A percentile compares a stretch with the other conserved stretches of the same genome.
These are phyloP conservation scores for Cercophora samala DNA, from an alignment of 495 filamentous ascomycete genomes.

Conservation along the genomic window DNA sequence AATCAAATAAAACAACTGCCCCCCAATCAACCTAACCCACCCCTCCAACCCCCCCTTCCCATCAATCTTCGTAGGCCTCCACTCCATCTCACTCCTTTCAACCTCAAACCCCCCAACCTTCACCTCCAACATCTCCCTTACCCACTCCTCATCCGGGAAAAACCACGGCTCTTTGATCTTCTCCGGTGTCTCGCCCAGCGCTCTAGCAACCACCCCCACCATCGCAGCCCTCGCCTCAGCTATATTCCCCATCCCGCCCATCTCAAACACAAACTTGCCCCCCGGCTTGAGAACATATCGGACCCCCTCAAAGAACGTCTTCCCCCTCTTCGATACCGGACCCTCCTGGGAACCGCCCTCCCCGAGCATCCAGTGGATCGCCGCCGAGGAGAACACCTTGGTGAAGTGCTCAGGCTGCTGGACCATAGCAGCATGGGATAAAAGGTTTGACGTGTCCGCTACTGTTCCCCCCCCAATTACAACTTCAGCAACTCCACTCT, in stretches of 20 bases:
- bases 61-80: conserved; percentile 57
- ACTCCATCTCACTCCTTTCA: conserved; percentile 59
- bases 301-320: conserved; percentile 45
- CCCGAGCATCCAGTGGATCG: conserved; percentile 68
- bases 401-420: conserved; percentile 41
- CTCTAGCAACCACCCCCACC: conserved; percentile 49
- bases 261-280: conserved; percentile 66
- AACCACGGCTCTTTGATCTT: conserved; percentile 64
- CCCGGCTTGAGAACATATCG: conserved; percentile 51
- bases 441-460: conserved; percentile 36
- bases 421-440: conserved; percentile 10
- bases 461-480: conserved; percentile 21
- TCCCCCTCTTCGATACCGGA: conserved; percentile 25
- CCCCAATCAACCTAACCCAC: conserved; percentile 67
- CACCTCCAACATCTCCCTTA: conserved; percentile 50
- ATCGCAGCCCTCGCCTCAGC: conserved; percentile 61
- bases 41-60: conserved; percentile 59
- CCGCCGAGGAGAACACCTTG: conserved; percentile 76
- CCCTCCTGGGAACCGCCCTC: no score
- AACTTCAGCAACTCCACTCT: no score
- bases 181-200: conserved; percentile 43
- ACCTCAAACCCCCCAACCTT: conserved; percentile 57
- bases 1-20: conserved; percentile 53
- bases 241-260: conserved; percentile 70
- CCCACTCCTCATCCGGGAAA: conserved; percentile 61